Evolutionary conservation across 1,284 basidiomycete species (phyloP), one percentile per base, ranked within the genome.

Genomic region (Microbotryum lychnidis-dioicae): DNA sequence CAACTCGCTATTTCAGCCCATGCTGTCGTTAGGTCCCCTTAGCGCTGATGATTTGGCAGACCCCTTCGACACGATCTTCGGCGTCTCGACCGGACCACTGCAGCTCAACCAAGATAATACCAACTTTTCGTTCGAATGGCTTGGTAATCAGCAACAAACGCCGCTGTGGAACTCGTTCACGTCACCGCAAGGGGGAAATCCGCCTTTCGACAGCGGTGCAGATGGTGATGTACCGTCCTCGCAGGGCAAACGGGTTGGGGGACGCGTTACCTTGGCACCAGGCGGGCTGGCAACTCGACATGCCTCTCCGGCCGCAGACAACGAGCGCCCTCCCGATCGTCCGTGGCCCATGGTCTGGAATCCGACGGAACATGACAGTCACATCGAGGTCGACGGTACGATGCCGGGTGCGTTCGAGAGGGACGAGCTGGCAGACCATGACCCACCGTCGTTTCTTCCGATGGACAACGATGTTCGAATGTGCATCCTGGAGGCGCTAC

Each of bases 401-500:
- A 42, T 42, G 37, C 37, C 37, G 12, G 16, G n/a, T 31, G 27
- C 20, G n/a, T 9, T 49, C 16, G n/a, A n/a, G 12, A 18, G 46
- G 20, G 21, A 50, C 6, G 27, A 49, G 23, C 46, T 48, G 4
- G 48, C 50, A 10, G 51, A 25, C 16, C 27, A 53, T 20, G n/a
- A n/a, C 10, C 33, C n/a, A 27, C 27, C 31, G 4, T 20, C 25
- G 10, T 21, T 54, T 6, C 55, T 55, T 21, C 46, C 33, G 31
- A 50, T 58, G 9, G 56, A 62, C 31, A 53, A 62, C 23, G 52
- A 55, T 6, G 49, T 49, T 10, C 37, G 61, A 5, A 58, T 62
- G 47, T 47, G 52, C 44, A 14, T 62, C 18, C 47, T 62, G 23
- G 61, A 62, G 47, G 55, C 61, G 12, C 48, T 62, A 2, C n/a